Evolutionary conservation across 306 rosid species (phyloP).

Genomic region (Dalbergia cochinchinensis): DNA sequence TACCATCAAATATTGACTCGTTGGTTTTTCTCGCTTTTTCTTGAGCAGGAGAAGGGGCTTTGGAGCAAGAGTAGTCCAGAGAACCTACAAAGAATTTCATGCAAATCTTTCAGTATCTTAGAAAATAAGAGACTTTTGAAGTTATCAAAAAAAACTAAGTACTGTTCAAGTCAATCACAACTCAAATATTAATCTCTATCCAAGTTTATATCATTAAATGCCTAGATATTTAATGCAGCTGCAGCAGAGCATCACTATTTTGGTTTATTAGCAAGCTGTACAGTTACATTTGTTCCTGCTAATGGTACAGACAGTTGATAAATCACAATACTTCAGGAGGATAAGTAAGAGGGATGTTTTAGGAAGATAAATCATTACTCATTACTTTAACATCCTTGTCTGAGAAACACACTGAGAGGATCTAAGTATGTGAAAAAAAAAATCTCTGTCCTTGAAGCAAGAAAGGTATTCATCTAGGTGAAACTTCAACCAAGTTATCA

Average conservation of each 20-base stretch:
- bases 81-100: constrained; percentile 60
- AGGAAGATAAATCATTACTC: too few species aligned
- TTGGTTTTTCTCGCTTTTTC: constrained; percentile 54
- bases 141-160: constrained; percentile 16
- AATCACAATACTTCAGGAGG: background rate
- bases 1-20: constrained; percentile 71
- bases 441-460: constrained; percentile 18
- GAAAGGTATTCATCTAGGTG: background rate
- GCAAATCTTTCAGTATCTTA: constrained; percentile 42
- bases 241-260: constrained; percentile 33
- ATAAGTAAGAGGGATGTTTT: too few species aligned
- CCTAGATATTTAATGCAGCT: constrained; percentile 19
- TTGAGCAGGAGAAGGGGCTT: constrained; percentile 62
- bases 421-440: constrained; percentile 12
- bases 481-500: background rate
- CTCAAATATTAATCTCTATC: constrained; percentile 8
- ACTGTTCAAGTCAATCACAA: background rate
- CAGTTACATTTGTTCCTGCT: background rate
- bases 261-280: background rate
- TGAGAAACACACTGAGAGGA: background rate
- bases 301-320: background rate
- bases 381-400: constrained; percentile 2
- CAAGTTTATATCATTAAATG: background rate
- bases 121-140: constrained; percentile 8
- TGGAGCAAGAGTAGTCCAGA: constrained; percentile 62